phyloP scores from a whole-genome alignment of 1,284 basidiomycete species.

The Megacollybia platyphylla region DNA sequence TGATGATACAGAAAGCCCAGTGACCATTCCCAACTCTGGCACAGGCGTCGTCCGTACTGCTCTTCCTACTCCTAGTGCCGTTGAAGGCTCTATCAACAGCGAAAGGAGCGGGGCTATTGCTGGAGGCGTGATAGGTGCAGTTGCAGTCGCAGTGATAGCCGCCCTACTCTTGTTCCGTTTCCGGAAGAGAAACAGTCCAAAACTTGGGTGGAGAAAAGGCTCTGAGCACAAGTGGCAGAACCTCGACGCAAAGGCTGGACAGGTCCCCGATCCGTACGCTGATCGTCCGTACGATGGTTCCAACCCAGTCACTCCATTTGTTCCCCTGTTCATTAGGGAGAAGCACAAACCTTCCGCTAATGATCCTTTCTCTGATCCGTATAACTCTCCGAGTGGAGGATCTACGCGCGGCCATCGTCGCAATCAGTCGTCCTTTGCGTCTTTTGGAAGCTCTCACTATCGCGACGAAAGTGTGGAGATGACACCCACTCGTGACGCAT shows the following conservation, averaged over 20 bases:
- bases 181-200: not conserved
- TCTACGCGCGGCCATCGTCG: not conserved
- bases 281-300: not conserved
- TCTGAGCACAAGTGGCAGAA: not conserved
- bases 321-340: not conserved
- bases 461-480: slow-evolving; percentile 1
- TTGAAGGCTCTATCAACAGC: not conserved
- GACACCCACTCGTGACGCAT: not conserved
- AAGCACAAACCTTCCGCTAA: not conserved
- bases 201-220: not conserved
- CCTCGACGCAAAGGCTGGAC: not conserved
- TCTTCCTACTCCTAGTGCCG: too few relatives aligned
- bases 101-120: not conserved
- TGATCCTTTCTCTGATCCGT: not conserved
- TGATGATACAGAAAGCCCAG: not conserved
- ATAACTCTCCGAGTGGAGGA: not conserved
- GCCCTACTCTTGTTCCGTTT: not conserved
- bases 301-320: not conserved
- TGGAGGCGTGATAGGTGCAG: not conserved
- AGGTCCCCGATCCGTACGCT: not conserved
- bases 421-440: not conserved
- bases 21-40: not conserved
- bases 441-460: not conserved
- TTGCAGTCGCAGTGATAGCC: not conserved
- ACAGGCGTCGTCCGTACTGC: too few relatives aligned